These are phyloP conservation scores for Saturnispora galanensis DNA, from an alignment of 805 yeast genomes.

Conservation along the genomic window DNA sequence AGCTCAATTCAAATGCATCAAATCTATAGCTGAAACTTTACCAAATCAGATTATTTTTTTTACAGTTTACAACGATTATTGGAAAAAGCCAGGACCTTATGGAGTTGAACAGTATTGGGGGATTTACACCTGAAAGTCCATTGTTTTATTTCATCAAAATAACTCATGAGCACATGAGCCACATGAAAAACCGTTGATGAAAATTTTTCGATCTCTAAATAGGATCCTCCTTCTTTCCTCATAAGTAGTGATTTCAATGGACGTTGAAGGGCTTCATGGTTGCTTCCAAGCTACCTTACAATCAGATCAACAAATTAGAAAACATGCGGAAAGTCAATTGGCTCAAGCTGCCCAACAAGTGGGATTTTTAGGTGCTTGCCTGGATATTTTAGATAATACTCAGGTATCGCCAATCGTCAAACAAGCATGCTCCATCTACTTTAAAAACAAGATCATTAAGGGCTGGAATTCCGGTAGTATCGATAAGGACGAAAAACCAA, in stretches of 20 bases:
- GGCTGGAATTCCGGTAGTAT: conserved; percentile 50
- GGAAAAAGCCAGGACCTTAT: conserved; percentile 49
- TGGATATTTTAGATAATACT: conserved; percentile 55
- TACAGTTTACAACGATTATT: conserved; percentile 52
- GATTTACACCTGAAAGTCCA: conserved; percentile 22
- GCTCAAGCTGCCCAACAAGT: conserved; percentile 45
- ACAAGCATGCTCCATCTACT: conserved; percentile 75
- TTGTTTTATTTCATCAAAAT: neutral
- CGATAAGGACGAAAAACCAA: conserved; percentile 63
- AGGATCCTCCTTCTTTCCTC: neutral
- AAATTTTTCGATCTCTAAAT: neutral
- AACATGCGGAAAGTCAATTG: conserved; percentile 61
- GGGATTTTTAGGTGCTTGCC: conserved; percentile 76
- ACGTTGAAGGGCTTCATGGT: conserved; percentile 53
- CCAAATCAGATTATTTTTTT: conserved; percentile 46
- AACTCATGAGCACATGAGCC: neutral
- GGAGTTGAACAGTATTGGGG: conserved; percentile 61
- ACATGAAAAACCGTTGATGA: neutral
- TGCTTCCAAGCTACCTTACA: conserved; percentile 75
- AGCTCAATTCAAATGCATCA: conserved; percentile 44
- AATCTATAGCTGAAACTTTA: conserved; percentile 36
- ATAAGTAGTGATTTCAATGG: conserved; percentile 36
- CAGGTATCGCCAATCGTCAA: conserved; percentile 48
- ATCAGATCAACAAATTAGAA: conserved; percentile 50
- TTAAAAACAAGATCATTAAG: conserved; percentile 64